Base-by-base conservation (phyloP, 257 asterid genomes). In the Solanum habrochaites region DNA sequence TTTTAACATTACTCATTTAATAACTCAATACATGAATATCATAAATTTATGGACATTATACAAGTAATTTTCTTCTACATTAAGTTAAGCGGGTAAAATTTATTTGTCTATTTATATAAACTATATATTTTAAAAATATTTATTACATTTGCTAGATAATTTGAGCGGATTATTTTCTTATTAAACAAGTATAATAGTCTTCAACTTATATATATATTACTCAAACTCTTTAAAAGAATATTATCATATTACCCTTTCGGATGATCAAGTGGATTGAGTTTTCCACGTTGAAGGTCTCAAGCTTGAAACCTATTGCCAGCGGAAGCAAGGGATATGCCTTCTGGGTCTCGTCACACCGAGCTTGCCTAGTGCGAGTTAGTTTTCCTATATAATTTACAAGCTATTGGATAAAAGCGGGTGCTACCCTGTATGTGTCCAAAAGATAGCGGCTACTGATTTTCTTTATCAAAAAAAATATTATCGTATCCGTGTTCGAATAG, bases 371-470 rank as follows among this genome's bases (percentile, higher is more conserved):
- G n/a, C 62, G 10, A 4, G 10, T 18, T 52, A 52, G 0, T 10
- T 52, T 23, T 52, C 4, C 10, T 52, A 18, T 6, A 23, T 52
- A n/a, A 6, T 52, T 52, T 18, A 0, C 62, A 4, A 52, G 1
- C 4, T 52, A 52, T 52, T 16, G 23, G 4, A 16, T 52, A 16
- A 0, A 52, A 52, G 23, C 1, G 0, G 0, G 2, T 11, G 1
- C 11, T 43, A 43, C 14, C 0, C 14, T 3, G 0, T 43, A 15
- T 0, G 0, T 2, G 12, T 0, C 1, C 14, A 1, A 43, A 43
- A 2, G 3, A 0, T 49, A 49, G 9, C 9, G 1, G 0, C 23
- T 16, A 6, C 0, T 15, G 0, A 18, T 52, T 52, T 52, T 0
- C 1, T 9, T 52, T 52, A 4, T 1, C 1, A 16, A 52, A 16